These are phyloP conservation scores for Epichloe bromicola DNA, from an alignment of 2,329 filamentous ascomycete genomes.

Conservation along the genomic window DNA sequence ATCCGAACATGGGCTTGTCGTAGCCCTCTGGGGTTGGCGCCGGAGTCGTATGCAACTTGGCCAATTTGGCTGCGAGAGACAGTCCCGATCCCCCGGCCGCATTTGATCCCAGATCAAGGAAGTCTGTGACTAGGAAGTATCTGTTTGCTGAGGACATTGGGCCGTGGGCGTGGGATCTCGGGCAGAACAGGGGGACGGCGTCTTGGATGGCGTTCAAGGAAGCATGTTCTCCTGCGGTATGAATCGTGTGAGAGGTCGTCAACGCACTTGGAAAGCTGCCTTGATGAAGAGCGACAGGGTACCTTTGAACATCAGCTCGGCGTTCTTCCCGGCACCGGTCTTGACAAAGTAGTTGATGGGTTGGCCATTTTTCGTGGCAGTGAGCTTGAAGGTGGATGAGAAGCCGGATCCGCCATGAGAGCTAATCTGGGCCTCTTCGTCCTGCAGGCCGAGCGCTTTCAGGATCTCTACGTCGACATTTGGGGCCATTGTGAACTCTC, in stretches of 20 bases:
- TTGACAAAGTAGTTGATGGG: conserved; percentile 58
- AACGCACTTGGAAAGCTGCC: not conserved
- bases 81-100: conserved; percentile 31
- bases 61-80: conserved; percentile 63
- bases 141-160: conserved; percentile 34
- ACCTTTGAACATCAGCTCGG: conserved; percentile 60
- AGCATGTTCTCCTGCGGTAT: conserved; percentile 54
- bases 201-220: conserved; percentile 72
- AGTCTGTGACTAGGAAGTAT: conserved; percentile 62
- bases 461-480: conserved; percentile 48
- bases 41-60: conserved; percentile 62
- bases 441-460: conserved; percentile 45
- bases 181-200: conserved; percentile 63
- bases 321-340: conserved; percentile 44
- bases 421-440: conserved; percentile 38
- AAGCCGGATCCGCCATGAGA: conserved; percentile 56
- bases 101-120: conserved; percentile 49
- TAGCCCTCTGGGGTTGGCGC: conserved; percentile 51
- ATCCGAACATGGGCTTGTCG: conserved; percentile 59
- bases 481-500: too few relatives aligned
- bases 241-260: not conserved
- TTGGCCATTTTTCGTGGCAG: conserved; percentile 31
- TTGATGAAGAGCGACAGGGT: conserved; percentile 3
- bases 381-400: conserved; percentile 50
- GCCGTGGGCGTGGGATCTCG: conserved; percentile 62